phyloP scores from a whole-genome alignment of 805 yeast genomes.

The Candida montana region DNA sequence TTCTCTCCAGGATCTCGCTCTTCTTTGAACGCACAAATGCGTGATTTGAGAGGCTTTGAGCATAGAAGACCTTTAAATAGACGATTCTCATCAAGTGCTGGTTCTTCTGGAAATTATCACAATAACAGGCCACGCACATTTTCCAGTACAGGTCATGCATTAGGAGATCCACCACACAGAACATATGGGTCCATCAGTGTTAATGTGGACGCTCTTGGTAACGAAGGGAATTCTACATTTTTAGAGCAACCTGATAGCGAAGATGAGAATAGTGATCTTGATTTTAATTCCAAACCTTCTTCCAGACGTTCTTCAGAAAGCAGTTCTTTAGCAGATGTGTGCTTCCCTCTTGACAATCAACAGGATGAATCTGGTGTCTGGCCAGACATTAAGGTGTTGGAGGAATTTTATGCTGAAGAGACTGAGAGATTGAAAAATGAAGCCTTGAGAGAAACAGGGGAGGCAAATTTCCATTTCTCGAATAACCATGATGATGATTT shows the following conservation, averaged over 20 bases:
- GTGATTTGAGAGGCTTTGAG: conserved; percentile 11
- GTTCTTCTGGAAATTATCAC: not conserved
- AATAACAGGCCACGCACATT: not conserved
- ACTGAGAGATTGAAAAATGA: conserved; percentile 39
- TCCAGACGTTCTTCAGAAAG: conserved; percentile 41
- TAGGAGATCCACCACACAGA: conserved; percentile 1
- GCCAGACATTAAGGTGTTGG: conserved; percentile 80
- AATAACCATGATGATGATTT: conserved; percentile 24
- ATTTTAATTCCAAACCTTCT: conserved; percentile 37
- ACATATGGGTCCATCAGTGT: conserved; percentile 7
- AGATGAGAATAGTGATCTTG: conserved; percentile 17
- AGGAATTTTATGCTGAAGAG: conserved; percentile 75
- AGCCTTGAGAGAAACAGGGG: conserved; percentile 33
- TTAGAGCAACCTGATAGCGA: conserved; percentile 3
- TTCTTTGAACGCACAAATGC: not conserved
- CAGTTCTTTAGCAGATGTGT: conserved; percentile 86
- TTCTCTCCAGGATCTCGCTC: not conserved
- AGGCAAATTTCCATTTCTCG: conserved; percentile 32
- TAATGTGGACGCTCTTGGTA: conserved; percentile 6
- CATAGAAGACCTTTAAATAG: conserved; percentile 1
- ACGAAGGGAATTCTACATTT: not conserved
- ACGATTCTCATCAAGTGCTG: conserved; percentile 3
- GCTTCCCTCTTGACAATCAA: conserved; percentile 59
- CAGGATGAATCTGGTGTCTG: conserved; percentile 37
- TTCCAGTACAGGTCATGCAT: not conserved